A percentile compares a stretch with the other conserved stretches of the same genome.
These are phyloP conservation scores for Ceratobasidium sp. DNA, from an alignment of 1,284 basidiomycete species.

Conservation along the genomic window DNA sequence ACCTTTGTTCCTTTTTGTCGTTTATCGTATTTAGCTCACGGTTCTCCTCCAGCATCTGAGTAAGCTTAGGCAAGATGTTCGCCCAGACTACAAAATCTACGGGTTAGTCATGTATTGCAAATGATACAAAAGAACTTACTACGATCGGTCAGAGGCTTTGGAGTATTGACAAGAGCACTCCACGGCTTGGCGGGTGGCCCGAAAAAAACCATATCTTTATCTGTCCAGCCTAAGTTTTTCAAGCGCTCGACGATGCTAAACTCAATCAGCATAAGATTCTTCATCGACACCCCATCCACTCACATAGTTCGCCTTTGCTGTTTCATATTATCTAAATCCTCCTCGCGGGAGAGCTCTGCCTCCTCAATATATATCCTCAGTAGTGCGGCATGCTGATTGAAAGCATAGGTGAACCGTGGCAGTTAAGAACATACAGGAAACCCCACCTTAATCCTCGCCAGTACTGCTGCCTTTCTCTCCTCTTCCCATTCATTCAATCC, in stretches of 20 bases:
- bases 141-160: conserved; percentile 28
- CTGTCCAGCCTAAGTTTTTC: conserved; percentile 1
- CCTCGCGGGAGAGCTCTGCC: not conserved
- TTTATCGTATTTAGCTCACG: not conserved
- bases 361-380: not conserved
- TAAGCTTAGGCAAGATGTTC: conserved; percentile 26
- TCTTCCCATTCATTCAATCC: not conserved
- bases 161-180: conserved; percentile 2
- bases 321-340: not conserved
- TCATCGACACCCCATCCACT: not conserved
- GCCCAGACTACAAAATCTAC: not conserved
- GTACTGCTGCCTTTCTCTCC: not conserved
- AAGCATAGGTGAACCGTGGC: not conserved
- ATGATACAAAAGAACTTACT: conserved; percentile 16
- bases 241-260: not conserved
- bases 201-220: not conserved
- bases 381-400: not conserved
- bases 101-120: not conserved
- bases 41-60: conserved; percentile 17
- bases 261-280: not conserved
- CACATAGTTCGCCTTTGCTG: not conserved
- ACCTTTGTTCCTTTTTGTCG: not conserved
- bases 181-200: not conserved
- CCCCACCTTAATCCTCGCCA: not conserved
- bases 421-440: not conserved